Percentiles rank a stretch among this genome's conserved stretches.
Evolutionary conservation across 2,329 filamentous ascomycete species (phyloP).

Genomic region (Thelonectria discophora): DNA sequence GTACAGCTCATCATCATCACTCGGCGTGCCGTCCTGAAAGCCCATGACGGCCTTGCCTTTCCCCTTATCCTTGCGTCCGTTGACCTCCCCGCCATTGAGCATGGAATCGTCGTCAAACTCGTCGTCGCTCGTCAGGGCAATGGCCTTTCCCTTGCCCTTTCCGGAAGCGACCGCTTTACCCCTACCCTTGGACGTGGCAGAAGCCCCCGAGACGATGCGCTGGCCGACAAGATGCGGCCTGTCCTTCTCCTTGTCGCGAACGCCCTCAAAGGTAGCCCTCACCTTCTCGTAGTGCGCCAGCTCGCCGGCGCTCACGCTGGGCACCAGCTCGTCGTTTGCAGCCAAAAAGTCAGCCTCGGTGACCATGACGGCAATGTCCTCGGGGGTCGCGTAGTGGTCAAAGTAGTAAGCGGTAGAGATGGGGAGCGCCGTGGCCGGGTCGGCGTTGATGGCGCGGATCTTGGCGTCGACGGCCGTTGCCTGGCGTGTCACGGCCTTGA

Average conservation of each 20-base stretch:
- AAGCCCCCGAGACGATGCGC: constrained; percentile 41
- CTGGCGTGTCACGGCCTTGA: constrained; percentile 95
- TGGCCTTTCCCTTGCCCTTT: constrained; percentile 48
- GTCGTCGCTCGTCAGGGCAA: constrained; percentile 45
- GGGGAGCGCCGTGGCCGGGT: constrained; percentile 49
- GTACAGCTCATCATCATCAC: constrained; percentile 67
- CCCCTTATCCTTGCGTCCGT: constrained; percentile 54
- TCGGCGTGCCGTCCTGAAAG: constrained; percentile 63
- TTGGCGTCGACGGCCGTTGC: constrained; percentile 85
- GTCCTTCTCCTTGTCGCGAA: constrained; percentile 46
- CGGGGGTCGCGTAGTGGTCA: constrained; percentile 84
- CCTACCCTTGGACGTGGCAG: constrained; percentile 46
- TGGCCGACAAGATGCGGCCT: constrained; percentile 42
- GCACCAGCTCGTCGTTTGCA: constrained; percentile 87
- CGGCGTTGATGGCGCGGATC: constrained; percentile 73
- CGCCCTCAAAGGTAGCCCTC: constrained; percentile 81
- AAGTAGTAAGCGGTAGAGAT: constrained; percentile 95
- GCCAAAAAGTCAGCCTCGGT: constrained; percentile 86
- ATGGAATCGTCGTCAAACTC: constrained; percentile 48
- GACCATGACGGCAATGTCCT: constrained; percentile 88
- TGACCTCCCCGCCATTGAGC: constrained; percentile 43
- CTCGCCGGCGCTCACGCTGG: constrained; percentile 91
- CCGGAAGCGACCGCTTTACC: constrained; percentile 42
- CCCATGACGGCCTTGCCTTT: constrained; percentile 65
- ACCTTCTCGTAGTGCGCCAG: constrained; percentile 90